Evolutionary conservation across 1,284 basidiomycete species (phyloP), one percentile per base, ranked within the genome.

Genomic region (Austropuccinia psidii): DNA sequence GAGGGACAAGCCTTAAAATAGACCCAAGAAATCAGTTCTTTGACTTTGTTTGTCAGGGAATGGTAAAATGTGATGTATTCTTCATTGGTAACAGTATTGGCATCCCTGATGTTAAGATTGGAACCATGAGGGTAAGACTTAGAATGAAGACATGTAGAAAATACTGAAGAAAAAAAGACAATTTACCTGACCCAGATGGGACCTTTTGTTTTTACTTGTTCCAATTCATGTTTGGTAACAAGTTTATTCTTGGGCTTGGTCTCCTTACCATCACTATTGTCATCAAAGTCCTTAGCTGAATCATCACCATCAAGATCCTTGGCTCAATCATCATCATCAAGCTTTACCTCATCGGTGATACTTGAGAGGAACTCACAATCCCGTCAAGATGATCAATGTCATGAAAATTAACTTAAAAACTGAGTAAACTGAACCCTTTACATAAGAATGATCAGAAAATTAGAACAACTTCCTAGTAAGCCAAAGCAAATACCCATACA

Each of bases 401-500:
- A n/a, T n/a, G n/a, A 27, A 2, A 31, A 21, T 11, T 15, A n/a
- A 33, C 37, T 15, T 29, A 3, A 66, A 29, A 49, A 17, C 35
- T 24, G 50, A 37, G 17, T 21, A 31, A 55, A 52, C 75, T 1
- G 45, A 60, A 1, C 1, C 33, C 11, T 13, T 0, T 24, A 17
- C 67, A 4, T 66, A 55, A 54, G 29, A 21, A 29, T 19, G 37
- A 31, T 74, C n/a, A 49, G 37, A 75, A n/a, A 75, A 78, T 19
- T n/a, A 17, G 79, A 82, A 74, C 49, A 92, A 90, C 81, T 96
- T 96, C 7, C 81, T 78, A 15, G 93, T 96, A 45, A 98, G 82
- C 27, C 96, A 84, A 82, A 98, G 90, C 78, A 91, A 94, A 80
- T 98, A 96, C 2, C 94, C 94, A 80, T 97, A 93, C 4, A 87